phyloP scores from a whole-genome alignment of 75 land plant species.

The Isoetes taiwanensis region DNA sequence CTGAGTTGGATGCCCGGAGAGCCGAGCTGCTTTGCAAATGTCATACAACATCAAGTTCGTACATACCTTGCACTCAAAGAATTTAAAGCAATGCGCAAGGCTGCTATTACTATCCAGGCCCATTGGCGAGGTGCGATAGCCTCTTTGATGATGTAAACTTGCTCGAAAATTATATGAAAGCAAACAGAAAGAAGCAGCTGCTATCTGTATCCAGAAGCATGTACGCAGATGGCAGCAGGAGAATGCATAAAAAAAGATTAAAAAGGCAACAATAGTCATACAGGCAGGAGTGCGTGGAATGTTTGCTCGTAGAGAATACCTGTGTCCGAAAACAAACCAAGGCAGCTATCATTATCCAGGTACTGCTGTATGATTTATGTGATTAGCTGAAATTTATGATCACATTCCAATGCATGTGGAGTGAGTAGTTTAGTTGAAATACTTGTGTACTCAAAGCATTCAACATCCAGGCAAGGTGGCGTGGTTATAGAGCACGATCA shows the following conservation, averaged over 20 bases:
- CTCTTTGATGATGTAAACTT: conserved; percentile 28
- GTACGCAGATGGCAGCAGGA: conserved; percentile 27
- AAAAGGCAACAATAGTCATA: conserved; percentile 31
- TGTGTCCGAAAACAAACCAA: conserved; percentile 48
- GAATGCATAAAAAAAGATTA: conserved; percentile 28
- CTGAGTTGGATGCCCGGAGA: conserved; percentile 74
- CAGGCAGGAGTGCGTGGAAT: conserved; percentile 63
- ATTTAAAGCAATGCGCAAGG: conserved; percentile 41
- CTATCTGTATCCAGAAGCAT: conserved; percentile 53
- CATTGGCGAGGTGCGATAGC: conserved; percentile 44
- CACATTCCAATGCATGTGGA: no score
- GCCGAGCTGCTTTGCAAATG: conserved; percentile 61
- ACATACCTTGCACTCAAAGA: conserved; percentile 49
- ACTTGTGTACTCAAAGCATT: no score
- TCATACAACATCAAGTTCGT: conserved; percentile 50
- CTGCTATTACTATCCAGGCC: conserved; percentile 39
- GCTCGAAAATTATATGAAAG: conserved; percentile 41
- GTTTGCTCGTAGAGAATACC: conserved; percentile 54
- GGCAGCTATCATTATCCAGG: conserved; percentile 61
- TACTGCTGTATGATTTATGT: no score
- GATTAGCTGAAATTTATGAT: no score
- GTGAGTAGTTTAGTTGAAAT: no score
- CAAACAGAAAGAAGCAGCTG: conserved; percentile 50
- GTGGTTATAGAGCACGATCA: conserved; percentile 39
- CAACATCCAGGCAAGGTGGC: conserved; percentile 49